These are phyloP conservation scores for Mrakia blollopis DNA, from an alignment of 768 basidiomycete genomes.

Conservation along the genomic window DNA sequence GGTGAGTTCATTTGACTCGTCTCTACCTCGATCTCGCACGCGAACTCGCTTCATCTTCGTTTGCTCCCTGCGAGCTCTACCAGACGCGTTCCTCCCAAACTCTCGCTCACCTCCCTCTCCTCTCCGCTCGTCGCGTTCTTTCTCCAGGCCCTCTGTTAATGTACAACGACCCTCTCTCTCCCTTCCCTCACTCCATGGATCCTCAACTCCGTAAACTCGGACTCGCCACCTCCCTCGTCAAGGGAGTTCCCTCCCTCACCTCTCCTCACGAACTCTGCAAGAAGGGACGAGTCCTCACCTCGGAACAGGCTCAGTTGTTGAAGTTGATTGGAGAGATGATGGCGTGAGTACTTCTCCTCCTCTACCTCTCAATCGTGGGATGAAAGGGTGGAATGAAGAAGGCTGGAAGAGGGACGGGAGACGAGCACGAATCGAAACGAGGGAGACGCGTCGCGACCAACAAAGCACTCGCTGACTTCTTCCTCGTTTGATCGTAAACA, in stretches of 20 bases:
- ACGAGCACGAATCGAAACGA: too few species aligned
- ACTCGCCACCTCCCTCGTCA: constrained; percentile 69
- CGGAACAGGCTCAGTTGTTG: constrained; percentile 85
- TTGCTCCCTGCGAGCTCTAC: not conserved
- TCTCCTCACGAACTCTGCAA: constrained; percentile 76
- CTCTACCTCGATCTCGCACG: too few species aligned
- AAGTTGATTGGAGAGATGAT: constrained; percentile 86
- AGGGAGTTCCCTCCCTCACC: constrained; percentile 77
- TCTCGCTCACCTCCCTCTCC: not conserved
- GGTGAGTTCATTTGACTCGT: constrained; percentile 44
- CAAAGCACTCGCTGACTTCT: not conserved
- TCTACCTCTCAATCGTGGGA: not conserved
- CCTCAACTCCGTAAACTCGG: constrained; percentile 92
- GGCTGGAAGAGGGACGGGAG: too few species aligned
- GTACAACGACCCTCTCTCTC: constrained; percentile 63
- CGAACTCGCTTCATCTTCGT: constrained; percentile 7
- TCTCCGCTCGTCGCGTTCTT: not conserved
- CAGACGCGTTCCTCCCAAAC: not conserved
- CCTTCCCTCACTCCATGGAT: constrained; percentile 96
- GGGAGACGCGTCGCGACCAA: not conserved
- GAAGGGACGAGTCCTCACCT: constrained; percentile 68
- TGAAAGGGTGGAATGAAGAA: too few species aligned
- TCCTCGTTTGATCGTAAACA: not conserved
- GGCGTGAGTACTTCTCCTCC: constrained; percentile 52
- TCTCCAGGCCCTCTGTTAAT: constrained; percentile 34